A percentile compares a stretch with the other conserved stretches of the same genome.
These are phyloP conservation scores for Ceratocystiopsis sp. DNA, from an alignment of 2,329 filamentous ascomycete genomes.

Conservation along the genomic window DNA sequence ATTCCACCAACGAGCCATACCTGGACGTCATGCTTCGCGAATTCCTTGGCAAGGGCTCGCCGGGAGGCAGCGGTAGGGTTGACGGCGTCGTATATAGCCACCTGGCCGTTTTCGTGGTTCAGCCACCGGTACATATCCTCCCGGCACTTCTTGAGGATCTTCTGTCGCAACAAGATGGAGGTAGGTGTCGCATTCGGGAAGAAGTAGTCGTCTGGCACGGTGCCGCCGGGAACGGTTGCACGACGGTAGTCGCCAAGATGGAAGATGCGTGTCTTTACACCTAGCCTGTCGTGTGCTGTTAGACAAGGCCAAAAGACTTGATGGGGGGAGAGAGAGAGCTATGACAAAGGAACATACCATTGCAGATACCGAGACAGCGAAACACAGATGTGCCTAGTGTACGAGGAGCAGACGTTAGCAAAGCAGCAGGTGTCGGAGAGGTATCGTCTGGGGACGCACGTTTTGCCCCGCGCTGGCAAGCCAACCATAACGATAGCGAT, in stretches of 20 bases:
- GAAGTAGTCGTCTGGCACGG: conserved; percentile 94
- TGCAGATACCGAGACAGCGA: conserved; percentile 86
- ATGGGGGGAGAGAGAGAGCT: neutral
- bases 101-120: conserved; percentile 93
- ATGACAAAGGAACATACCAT: conserved; percentile 37
- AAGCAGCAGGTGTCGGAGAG: neutral
- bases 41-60: conserved; percentile 78
- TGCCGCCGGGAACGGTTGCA: conserved; percentile 68
- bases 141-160: conserved; percentile 92
- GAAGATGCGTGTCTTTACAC: conserved; percentile 95
- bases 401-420: neutral
- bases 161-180: conserved; percentile 86
- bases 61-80: conserved; percentile 77
- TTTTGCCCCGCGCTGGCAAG: conserved; percentile 87
- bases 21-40: conserved; percentile 93
- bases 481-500: conserved; percentile 97
- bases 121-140: conserved; percentile 95
- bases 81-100: conserved; percentile 96
- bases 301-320: no score
- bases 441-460: conserved; percentile 32
- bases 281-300: conserved; percentile 41
- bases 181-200: conserved; percentile 85
- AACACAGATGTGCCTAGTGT: conserved; percentile 69
- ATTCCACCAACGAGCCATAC: conserved; percentile 13
- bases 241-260: conserved; percentile 93